These are phyloP conservation scores for Luvunga scandens DNA, from an alignment of 345 rosid species.

Conservation along the genomic window DNA sequence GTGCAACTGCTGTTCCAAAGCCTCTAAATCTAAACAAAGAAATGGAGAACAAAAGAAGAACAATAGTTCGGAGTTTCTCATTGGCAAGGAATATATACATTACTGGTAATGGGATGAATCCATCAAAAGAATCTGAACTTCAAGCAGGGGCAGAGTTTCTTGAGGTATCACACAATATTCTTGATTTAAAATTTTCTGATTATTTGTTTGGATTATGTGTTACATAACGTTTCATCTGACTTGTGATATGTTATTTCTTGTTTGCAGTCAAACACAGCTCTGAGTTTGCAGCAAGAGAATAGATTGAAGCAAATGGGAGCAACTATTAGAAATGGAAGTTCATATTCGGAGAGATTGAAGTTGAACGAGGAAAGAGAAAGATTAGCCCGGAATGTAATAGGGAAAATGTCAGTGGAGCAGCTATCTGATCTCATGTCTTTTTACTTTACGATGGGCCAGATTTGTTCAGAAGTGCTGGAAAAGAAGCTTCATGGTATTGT, in stretches of 20 bases:
- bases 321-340: constrained; percentile 76
- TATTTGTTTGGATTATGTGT: neutral
- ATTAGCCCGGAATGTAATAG: constrained; percentile 57
- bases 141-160: constrained; percentile 75
- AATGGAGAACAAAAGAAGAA: constrained; percentile 63
- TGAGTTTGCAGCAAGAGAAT: constrained; percentile 70
- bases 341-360: constrained; percentile 55
- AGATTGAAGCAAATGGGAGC: constrained; percentile 96
- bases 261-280: constrained; percentile 67
- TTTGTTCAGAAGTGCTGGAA: constrained; percentile 73
- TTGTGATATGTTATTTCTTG: neutral
- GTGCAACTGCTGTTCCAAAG: constrained; percentile 38
- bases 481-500: constrained; percentile 50
- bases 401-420: constrained; percentile 69
- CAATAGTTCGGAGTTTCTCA: constrained; percentile 63
- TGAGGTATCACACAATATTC: constrained; percentile 40
- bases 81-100: constrained; percentile 60
- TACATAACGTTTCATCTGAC: neutral
- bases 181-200: neutral
- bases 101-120: constrained; percentile 36
- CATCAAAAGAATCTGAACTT: constrained; percentile 54
- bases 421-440: constrained; percentile 76
- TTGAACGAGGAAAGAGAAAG: constrained; percentile 63
- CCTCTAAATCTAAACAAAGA: constrained; percentile 46
- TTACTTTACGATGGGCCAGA: constrained; percentile 73